phyloP scores from a whole-genome alignment of 2,329 filamentous ascomycete genomes.

The Calonectria naviculata region DNA sequence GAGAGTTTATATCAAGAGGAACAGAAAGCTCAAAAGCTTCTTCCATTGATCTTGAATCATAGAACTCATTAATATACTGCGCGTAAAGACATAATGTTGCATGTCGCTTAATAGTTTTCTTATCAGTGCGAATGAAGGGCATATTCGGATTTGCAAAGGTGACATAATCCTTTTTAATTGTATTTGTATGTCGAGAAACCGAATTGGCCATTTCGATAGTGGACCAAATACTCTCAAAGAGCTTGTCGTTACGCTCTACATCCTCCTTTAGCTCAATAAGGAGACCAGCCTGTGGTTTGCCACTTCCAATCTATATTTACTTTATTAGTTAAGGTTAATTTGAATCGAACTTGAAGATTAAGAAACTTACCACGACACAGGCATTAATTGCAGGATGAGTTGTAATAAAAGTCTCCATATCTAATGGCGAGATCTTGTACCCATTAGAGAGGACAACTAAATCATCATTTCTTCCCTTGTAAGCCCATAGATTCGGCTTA shows the following conservation, averaged over 20 bases:
- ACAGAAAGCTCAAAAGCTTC: slow-evolving; percentile 16
- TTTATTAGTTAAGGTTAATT: not conserved
- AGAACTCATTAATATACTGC: slow-evolving; percentile 59
- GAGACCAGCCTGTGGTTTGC: slow-evolving; percentile 39
- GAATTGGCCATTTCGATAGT: slow-evolving; percentile 55
- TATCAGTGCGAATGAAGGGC: slow-evolving; percentile 57
- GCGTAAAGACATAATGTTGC: slow-evolving; percentile 53
- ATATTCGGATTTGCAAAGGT: slow-evolving; percentile 52
- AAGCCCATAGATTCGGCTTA: slow-evolving; percentile 43
- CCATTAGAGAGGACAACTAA: slow-evolving; percentile 45
- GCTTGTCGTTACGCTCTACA: slow-evolving; percentile 24
- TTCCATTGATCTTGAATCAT: slow-evolving; percentile 38
- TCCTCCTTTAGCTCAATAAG: slow-evolving; percentile 42
- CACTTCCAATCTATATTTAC: slow-evolving; percentile 24
- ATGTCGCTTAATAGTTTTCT: slow-evolving; percentile 56
- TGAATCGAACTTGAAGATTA: not conserved
- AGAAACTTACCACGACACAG: slow-evolving; percentile 33
- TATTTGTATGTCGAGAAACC: slow-evolving; percentile 50
- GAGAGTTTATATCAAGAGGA: slow-evolving; percentile 33
- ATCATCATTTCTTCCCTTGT: slow-evolving; percentile 44
- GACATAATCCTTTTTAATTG: slow-evolving; percentile 54
- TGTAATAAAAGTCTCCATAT: slow-evolving; percentile 40
- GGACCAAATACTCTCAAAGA: slow-evolving; percentile 57
- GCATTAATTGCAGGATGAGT: slow-evolving; percentile 40
- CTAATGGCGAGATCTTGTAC: slow-evolving; percentile 45